A percentile compares a stretch with the other conserved stretches of the same genome.
phyloP scores from a whole-genome alignment of 2,329 filamentous ascomycete genomes.

The Pseudogymnoascus sp. region DNA sequence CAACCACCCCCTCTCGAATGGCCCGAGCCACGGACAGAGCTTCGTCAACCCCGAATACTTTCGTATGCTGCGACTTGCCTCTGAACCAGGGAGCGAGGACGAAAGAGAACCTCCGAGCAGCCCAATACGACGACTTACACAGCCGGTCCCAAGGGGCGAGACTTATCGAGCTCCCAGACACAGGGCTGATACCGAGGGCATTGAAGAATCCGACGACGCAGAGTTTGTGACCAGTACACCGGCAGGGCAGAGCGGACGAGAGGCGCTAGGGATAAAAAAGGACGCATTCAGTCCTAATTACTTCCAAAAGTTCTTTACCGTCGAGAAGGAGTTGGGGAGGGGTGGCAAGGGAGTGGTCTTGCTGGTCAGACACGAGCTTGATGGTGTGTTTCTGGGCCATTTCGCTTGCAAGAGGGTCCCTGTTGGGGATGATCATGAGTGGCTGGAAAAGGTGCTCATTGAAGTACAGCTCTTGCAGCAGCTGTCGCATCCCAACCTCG shows the following conservation, averaged over 20 bases:
- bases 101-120: constrained; percentile 38
- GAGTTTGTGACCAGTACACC: constrained; percentile 49
- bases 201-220: constrained; percentile 17
- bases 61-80: constrained; percentile 66
- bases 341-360: constrained; percentile 93
- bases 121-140: constrained; percentile 41
- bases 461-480: constrained; percentile 90
- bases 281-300: constrained; percentile 88
- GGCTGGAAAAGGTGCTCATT: constrained; percentile 88
- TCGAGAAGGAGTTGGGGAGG: constrained; percentile 74
- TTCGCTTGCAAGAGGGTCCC: constrained; percentile 97
- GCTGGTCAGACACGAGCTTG: constrained; percentile 85
- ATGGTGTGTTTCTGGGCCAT: constrained; percentile 72
- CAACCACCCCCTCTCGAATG: constrained; percentile 38
- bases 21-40: constrained; percentile 41
- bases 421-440: constrained; percentile 86
- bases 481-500: constrained; percentile 86
- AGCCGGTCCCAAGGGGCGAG: constrained; percentile 23
- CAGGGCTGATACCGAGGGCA: constrained; percentile 20
- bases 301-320: constrained; percentile 86
- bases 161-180: constrained; percentile 19
- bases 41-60: constrained; percentile 94
- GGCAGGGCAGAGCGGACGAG: constrained; percentile 31
- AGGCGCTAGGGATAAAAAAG: constrained; percentile 65
- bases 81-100: constrained; percentile 40